Base-by-base conservation (phyloP, 371 early-diverging fungal species). In the Syncephalastrum contaminatum region DNA sequence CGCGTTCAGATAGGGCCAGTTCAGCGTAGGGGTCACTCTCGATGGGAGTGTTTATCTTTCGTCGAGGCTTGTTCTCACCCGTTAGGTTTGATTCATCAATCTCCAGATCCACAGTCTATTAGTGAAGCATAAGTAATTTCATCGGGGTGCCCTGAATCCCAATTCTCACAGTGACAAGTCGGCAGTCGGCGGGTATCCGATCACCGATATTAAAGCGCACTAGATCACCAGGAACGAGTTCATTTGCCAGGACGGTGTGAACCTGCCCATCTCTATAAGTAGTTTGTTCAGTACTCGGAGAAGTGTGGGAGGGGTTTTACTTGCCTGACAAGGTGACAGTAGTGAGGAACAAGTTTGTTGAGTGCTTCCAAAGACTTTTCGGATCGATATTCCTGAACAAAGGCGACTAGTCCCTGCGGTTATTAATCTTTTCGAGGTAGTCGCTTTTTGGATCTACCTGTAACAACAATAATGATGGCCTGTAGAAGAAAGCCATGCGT, bases 1-100 rank as follows among this genome's bases (percentile, higher is more conserved):
- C 84, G 54, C 91, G 73, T 54, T 93, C 90, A 3, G 87, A 83
- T 21, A 94, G 70, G 4, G 83, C 72, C 30, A 92, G 69, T 43
- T 87, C 86, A 0, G 62, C 55, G 59, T 73, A 80, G 14, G 59
- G 56, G 49, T 64, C 69, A 4, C 80, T 58, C 10, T 56, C 40
- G 41, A 93, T 81, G 1, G 79, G 80, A 19, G 88, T 82, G 3
- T 61, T 59, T 25, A 76, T 70, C 64, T 95, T 95, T 15, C 78
- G 70, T 56, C 85, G 64, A 10, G 95, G 91, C 64, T 88, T 85
- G 43, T 82, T 90, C 67, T 95, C 95, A n/a, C 93, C 95, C 12
- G 94, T 94, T 66, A 95, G 72, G 59, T 84, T 90, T 10, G 92
- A 90, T 69, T 94, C 92, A 66, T 94, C 94, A 52, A 94, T 83